These are phyloP conservation scores for Phaeotremella skinneri DNA, from an alignment of 768 basidiomycete species.

Conservation along the genomic window DNA sequence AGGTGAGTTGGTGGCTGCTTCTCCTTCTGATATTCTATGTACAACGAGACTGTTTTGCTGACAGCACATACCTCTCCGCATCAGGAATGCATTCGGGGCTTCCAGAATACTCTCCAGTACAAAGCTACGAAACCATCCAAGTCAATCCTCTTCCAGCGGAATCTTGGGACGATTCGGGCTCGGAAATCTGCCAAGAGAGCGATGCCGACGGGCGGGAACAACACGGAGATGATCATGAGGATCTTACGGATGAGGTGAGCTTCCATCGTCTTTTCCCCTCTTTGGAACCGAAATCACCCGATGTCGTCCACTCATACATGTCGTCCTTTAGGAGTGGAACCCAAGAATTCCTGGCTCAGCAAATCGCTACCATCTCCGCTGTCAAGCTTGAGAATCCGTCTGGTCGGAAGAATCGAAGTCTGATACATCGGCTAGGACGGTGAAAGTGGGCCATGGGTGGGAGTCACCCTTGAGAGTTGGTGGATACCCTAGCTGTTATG, in stretches of 20 bases:
- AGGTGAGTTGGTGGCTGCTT: slow-evolving; percentile 33
- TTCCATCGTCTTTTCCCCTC: slow-evolving; percentile 5
- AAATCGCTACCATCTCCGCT: slow-evolving; percentile 40
- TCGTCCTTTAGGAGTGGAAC: slow-evolving; percentile 33
- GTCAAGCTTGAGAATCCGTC: slow-evolving; percentile 43
- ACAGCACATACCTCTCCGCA: slow-evolving; percentile 46
- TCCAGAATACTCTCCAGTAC: slow-evolving; percentile 80
- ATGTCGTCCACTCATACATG: neutral
- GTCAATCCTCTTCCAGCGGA: slow-evolving; percentile 86
- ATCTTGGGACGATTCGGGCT: slow-evolving; percentile 92
- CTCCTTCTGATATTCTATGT: neutral
- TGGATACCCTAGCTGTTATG: neutral
- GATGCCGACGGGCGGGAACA: slow-evolving; percentile 64
- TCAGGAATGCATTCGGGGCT: slow-evolving; percentile 94
- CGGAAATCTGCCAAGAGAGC: slow-evolving; percentile 88
- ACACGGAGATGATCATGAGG: slow-evolving; percentile 86
- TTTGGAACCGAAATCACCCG: too few species aligned
- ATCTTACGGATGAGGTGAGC: slow-evolving; percentile 90
- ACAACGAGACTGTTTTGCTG: neutral
- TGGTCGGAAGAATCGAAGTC: slow-evolving; percentile 7
- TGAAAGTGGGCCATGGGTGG: neutral
- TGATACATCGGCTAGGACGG: neutral
- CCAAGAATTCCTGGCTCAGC: slow-evolving; percentile 47
- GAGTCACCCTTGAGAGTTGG: neutral
- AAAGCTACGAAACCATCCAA: slow-evolving; percentile 84